Evolutionary conservation across 768 basidiomycete species (phyloP), one percentile per base, ranked within the genome.

Genomic region (Rubroboletus satanas): DNA sequence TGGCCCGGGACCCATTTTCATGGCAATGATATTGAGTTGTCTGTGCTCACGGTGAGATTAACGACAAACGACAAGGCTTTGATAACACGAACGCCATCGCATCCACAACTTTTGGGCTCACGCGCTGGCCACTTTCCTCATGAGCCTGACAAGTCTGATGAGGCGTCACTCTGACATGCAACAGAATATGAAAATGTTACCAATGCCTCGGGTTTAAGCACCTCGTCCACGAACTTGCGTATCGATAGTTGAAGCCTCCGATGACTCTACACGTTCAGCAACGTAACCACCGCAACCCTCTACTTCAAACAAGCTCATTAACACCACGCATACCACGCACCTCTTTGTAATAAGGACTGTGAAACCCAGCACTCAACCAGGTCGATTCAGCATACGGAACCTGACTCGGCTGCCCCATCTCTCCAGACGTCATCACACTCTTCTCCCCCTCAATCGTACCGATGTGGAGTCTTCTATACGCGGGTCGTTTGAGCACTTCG

Each of bases 371-470:
- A 0, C 79, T 74, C 45, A 91, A 72, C 87, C 89, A 92, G 2
- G 83, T 83, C 1, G 89, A 88, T 65, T 93, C 91, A 2, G 80
- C 87, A 66, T 89, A 92, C 0, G 91, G 91, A 1, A 93, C 85
- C 57, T 72, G 71, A 60, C 84, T 86, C 41, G 87, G 66, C 51
- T 77, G 74, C 3, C 88, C 88, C 4, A 74, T 61, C 26, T 71
- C 72, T 14, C 73, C 74, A 23, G 75, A 68, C 49, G 76, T 64
- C 43, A 90, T 73, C 45, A 76, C 64, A 41, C 78, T 77, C 57
- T 77, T 70, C 71, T 87, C 80, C 39, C 81, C 86, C 47, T 81
- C 72, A 57, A 91, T 78, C 9, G 72, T 72, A 36, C 88, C 89
- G 53, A 15, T 7, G 14, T 35, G 33, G 6, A 35, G 33, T 35